phyloP scores from a whole-genome alignment of 441 rosid species.

The Eugenia klotzschiana region DNA sequence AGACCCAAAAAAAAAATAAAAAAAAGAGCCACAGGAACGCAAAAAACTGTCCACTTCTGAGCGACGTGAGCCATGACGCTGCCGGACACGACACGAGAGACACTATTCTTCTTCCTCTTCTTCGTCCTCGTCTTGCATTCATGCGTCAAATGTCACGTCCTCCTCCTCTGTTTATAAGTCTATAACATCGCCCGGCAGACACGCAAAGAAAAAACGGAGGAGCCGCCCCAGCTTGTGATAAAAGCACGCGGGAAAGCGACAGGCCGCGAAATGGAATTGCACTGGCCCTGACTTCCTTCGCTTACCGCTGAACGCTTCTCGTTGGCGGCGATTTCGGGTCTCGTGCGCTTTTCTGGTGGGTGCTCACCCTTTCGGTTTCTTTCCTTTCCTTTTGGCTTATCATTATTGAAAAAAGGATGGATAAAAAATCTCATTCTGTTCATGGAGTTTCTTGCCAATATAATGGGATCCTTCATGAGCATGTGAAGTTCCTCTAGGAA shows the following conservation, averaged over 20 bases:
- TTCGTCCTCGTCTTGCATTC: neutral
- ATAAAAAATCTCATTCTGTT: neutral
- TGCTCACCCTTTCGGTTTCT: neutral
- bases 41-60: neutral
- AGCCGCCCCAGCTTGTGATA: neutral
- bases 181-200: neutral
- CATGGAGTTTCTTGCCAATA: neutral
- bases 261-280: neutral
- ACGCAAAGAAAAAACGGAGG: neutral
- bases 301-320: neutral
- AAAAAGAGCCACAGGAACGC: neutral
- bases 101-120: neutral
- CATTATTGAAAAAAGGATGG: neutral
- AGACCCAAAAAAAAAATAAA: neutral
- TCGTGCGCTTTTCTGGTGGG: neutral
- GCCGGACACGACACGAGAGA: neutral
- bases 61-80: constrained; percentile 32
- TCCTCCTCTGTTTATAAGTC: too few species aligned
- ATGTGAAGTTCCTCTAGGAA: neutral
- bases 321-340: neutral
- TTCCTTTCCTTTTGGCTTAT: neutral
- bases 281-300: neutral
- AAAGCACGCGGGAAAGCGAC: neutral
- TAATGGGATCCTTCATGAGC: neutral
- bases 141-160: neutral